phyloP scores from a whole-genome alignment of 2,329 filamentous ascomycete genomes.

The Cercospora sojina region DNA sequence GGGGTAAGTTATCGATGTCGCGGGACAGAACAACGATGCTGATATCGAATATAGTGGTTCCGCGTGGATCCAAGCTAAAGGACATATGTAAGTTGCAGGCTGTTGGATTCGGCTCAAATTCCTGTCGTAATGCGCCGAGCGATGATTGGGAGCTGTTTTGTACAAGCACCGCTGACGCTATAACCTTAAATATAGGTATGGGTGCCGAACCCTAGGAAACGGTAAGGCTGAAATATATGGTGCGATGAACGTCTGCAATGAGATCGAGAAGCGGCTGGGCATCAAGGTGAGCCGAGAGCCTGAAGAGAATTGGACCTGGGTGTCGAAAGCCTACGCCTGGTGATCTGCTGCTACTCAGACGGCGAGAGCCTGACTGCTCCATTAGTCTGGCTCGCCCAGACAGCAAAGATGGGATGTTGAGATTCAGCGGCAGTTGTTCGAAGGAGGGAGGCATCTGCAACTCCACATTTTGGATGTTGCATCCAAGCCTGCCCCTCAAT shows the following conservation, averaged over 20 bases:
- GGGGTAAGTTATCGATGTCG: slow-evolving; percentile 15
- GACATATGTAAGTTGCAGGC: slow-evolving; percentile 18
- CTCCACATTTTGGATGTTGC: neutral
- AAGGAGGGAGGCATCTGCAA: neutral
- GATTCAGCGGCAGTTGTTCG: neutral
- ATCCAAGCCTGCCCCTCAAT: neutral
- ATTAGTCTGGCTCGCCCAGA: neutral
- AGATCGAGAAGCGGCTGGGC: slow-evolving; percentile 23
- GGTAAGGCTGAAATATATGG: slow-evolving; percentile 23
- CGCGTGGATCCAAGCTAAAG: slow-evolving; percentile 22
- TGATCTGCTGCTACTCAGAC: neutral
- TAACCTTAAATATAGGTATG: slow-evolving; percentile 10
- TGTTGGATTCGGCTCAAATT: neutral
- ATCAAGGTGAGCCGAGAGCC: slow-evolving; percentile 18
- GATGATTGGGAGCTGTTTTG: neutral
- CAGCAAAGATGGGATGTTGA: neutral
- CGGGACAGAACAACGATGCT: neutral
- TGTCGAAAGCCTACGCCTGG: slow-evolving; percentile 23
- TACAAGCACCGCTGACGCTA: neutral
- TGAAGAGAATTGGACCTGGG: slow-evolving; percentile 24
- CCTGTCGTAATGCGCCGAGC: neutral
- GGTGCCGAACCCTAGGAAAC: slow-evolving; percentile 24
- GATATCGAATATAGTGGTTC: slow-evolving; percentile 16
- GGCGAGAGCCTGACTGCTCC: neutral
- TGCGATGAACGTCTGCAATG: slow-evolving; percentile 22